Conservation (phyloP, 192 early-diverging fungal species). For the Coemansia sp. region DNA sequence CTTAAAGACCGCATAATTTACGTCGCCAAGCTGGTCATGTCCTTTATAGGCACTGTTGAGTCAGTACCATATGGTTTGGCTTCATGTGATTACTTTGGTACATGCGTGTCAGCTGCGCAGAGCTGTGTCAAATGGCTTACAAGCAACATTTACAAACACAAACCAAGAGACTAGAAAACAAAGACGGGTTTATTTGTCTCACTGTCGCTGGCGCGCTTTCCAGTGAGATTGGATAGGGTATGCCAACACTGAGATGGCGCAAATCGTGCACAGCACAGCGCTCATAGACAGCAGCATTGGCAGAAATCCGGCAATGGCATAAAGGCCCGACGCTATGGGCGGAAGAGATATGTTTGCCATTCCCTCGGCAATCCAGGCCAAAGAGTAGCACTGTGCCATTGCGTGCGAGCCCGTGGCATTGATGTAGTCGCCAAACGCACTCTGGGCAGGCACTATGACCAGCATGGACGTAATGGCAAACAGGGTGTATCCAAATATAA, state of each 20-base stretch:
- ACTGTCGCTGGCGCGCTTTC: not conserved
- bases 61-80: not conserved
- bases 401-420: constrained; percentile 32
- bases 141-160: not conserved
- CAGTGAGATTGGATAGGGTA: constrained; percentile 17
- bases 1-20: no score
- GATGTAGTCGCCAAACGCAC: constrained; percentile 51
- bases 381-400: constrained; percentile 51
- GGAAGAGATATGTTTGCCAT: constrained; percentile 44
- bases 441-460: constrained; percentile 46
- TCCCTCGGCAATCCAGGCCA: constrained; percentile 48
- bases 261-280: constrained; percentile 27
- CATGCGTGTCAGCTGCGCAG: not conserved
- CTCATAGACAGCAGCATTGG: constrained; percentile 41
- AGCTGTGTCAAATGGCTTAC: not conserved
- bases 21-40: no score
- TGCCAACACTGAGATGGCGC: constrained; percentile 21
- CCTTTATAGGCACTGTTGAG: no score
- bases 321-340: constrained; percentile 31
- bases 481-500: constrained; percentile 39
- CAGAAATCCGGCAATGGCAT: constrained; percentile 22
- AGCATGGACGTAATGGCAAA: constrained; percentile 44
- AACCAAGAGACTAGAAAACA: not conserved
- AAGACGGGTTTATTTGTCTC: not conserved
- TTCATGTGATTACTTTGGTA: not conserved